Evolutionary conservation across 768 basidiomycete species (phyloP).

Genomic region (Lentinus tigrinus): DNA sequence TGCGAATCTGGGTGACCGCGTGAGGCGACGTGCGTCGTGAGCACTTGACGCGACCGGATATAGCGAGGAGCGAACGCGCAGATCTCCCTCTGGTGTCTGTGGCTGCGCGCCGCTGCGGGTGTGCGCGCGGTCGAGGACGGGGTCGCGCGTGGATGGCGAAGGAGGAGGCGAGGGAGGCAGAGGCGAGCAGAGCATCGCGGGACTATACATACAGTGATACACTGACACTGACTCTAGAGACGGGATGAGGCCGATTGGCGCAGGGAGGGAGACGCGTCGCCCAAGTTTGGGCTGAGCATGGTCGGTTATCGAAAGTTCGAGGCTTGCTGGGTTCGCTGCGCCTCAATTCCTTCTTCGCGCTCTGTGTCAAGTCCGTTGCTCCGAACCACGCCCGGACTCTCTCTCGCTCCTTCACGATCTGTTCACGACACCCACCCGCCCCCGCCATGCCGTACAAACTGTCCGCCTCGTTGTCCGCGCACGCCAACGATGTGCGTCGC

Average conservation of each 20-base stretch:
- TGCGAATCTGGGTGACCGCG: too few species aligned
- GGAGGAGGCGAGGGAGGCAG: too few species aligned
- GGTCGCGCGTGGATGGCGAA: not conserved
- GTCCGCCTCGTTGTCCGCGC: constrained; percentile 67
- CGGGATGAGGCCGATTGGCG: too few species aligned
- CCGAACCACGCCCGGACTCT: constrained; percentile 16
- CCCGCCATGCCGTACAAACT: constrained; percentile 71
- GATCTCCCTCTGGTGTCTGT: not conserved
- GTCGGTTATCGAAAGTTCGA: constrained; percentile 22
- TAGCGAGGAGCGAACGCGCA: not conserved
- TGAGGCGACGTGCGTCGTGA: not conserved
- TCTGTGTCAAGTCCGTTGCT: constrained; percentile 12
- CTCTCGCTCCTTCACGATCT: constrained; percentile 20
- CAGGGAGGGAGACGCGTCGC: too few species aligned
- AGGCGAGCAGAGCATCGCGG: not conserved
- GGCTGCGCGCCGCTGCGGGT: too few species aligned
- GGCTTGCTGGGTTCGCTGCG: constrained; percentile 17
- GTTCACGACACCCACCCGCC: constrained; percentile 8
- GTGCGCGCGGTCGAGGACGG: not conserved
- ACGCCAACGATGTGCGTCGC: constrained; percentile 70
- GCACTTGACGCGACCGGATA: too few species aligned
- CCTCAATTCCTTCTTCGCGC: constrained; percentile 12
- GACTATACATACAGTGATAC: too few species aligned
- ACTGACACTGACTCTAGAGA: too few species aligned
- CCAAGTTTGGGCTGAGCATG: constrained; percentile 1